phyloP scores from a whole-genome alignment of 1,284 basidiomycete genomes.

The Polyporus tsugae region DNA sequence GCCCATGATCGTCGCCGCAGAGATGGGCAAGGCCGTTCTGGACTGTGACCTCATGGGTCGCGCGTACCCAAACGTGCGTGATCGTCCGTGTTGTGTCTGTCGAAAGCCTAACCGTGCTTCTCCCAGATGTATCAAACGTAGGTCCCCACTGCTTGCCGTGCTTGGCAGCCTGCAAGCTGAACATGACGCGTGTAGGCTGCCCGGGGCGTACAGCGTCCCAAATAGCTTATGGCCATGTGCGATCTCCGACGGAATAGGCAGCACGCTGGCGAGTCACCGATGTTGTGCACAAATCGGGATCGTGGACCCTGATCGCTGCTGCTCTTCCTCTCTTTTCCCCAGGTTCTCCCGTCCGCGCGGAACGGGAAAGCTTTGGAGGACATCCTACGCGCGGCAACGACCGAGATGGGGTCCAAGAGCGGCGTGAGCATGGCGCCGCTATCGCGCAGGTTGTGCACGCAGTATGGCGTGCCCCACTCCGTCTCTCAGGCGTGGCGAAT shows the following conservation, averaged over 20 bases:
- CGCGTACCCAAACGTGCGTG: conserved; percentile 47
- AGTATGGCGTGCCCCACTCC: conserved; percentile 54
- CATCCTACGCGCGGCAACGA: conserved; percentile 42
- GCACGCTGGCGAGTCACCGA: conserved; percentile 42
- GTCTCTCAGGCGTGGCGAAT: conserved; percentile 64
- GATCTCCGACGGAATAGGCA: conserved; percentile 55
- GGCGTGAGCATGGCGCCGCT: conserved; percentile 53
- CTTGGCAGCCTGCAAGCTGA: not conserved
- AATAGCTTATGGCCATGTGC: conserved; percentile 52
- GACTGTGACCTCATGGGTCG: conserved; percentile 63
- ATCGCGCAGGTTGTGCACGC: conserved; percentile 41
- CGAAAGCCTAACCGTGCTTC: not conserved
- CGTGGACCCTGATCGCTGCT: not conserved
- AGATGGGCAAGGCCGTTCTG: conserved; percentile 39
- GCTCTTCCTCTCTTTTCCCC: not conserved
- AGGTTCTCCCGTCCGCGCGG: conserved; percentile 43
- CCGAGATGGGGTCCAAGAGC: conserved; percentile 53
- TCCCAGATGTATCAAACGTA: conserved; percentile 44
- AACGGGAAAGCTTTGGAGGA: conserved; percentile 41
- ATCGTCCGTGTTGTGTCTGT: not conserved
- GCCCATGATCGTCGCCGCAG: conserved; percentile 54
- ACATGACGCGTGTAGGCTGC: conserved; percentile 41
- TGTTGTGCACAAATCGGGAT: not conserved
- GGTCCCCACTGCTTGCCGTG: not conserved
- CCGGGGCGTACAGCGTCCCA: conserved; percentile 48